Evolutionary conservation across 1,139 yeast species (phyloP), one percentile per base, ranked within the genome.

Genomic region (Blastobotrys elegans): DNA sequence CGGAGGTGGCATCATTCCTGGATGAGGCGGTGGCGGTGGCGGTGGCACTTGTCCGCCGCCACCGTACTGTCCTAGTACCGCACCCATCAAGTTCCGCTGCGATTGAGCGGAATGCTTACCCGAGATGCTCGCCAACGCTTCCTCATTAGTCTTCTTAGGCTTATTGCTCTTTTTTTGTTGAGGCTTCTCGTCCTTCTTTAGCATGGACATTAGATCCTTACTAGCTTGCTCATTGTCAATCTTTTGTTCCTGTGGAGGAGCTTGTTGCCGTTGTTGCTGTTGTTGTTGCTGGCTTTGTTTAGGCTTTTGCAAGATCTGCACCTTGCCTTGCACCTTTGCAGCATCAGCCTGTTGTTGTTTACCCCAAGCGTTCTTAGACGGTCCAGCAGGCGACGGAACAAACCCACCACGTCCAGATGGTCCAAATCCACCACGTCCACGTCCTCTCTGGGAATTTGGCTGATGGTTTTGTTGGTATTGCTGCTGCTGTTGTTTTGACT

Each of bases 61-160:
- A 34, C 54, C 54, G 43, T 54, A 60, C 44, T 58, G 59, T 14
- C 57, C 56, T 44, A 53, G 56, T 22, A 76, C 73, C 46, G 76
- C 77, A 1, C 77, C 77, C 51, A 67, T 55, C 47, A 79, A 70
- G 44, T 75, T 71, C 52, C 70, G 74, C 53, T 73, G 73, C 5
- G 53, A 56, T 54, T 54, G 53, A 35, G 53, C 50, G 14, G 52
- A 53, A 43, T 52, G 50, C 44, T 65, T 55, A 7, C 77, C 77
- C 50, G 70, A 65, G 37, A 72, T 67, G 42, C 64, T 61, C 40
- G 59, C 59, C 41, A 65, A 53, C 7, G 63, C 58, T 18, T 57
- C 60, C 17, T 56, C 59, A 34, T 65, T 61, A 2, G 39, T 40
- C 48, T 62, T 64, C 6, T 60, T 54, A 4, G 50, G 48, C 35